A percentile compares a stretch with the other conserved stretches of the same genome.
phyloP scores from a whole-genome alignment of 2,329 filamentous ascomycete species.

The Paecilomyces niveus region DNA sequence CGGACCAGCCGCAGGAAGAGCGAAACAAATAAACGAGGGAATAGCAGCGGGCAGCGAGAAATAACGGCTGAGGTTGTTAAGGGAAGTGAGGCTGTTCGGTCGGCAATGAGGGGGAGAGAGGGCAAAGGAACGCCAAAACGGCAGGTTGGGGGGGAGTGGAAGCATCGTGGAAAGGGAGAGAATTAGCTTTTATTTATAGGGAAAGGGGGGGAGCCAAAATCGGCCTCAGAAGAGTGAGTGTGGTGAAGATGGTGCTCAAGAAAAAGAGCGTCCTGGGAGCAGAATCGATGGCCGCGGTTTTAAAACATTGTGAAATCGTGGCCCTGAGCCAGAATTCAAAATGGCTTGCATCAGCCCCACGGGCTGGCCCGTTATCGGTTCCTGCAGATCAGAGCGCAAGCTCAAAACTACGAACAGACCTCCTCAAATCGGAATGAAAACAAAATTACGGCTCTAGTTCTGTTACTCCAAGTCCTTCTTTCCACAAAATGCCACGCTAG shows the following conservation, averaged over 20 bases:
- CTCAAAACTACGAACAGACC: too few species aligned
- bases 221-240: conserved; percentile 4
- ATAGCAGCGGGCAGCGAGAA: conserved; percentile 4
- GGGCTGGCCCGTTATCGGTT: not conserved
- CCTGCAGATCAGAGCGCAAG: not conserved
- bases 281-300: conserved; percentile 7
- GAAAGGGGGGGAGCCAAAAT: conserved; percentile 7
- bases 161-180: conserved; percentile 5
- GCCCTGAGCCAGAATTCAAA: conserved; percentile 4
- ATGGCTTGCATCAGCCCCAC: conserved; percentile 1
- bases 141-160: too few species aligned
- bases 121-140: too few species aligned
- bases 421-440: not conserved
- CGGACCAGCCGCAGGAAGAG: conserved; percentile 6
- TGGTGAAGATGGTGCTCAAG: conserved; percentile 5
- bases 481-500: too few species aligned
- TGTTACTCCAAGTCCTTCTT: too few species aligned
- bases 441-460: too few species aligned
- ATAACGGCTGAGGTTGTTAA: conserved; percentile 4
- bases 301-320: conserved; percentile 4
- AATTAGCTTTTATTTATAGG: conserved; percentile 3
- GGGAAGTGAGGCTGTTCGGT: conserved; percentile 3
- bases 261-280: conserved; percentile 5
- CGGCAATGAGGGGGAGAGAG: conserved; percentile 4
- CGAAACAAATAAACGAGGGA: conserved; percentile 5